A percentile compares a stretch with the other conserved stretches of the same genome.
Evolutionary conservation across 2,329 filamentous ascomycete species (phyloP).

Genomic region (Pyrenochaeta sp.): DNA sequence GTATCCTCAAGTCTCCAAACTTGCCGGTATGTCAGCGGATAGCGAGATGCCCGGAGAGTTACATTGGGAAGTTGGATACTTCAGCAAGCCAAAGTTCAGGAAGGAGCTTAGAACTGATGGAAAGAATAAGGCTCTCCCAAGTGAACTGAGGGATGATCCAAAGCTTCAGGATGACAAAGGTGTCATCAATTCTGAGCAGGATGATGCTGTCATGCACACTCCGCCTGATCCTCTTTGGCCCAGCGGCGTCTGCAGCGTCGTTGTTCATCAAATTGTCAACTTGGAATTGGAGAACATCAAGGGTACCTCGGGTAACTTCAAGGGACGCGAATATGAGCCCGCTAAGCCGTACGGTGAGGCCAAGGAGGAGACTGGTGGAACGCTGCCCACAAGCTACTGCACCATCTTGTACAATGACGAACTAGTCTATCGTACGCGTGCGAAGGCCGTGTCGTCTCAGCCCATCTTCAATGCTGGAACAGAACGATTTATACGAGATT

Average conservation of each 20-base stretch:
- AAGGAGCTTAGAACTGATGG: slow-evolving; percentile 86
- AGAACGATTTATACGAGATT: slow-evolving; percentile 90
- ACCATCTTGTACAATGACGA: slow-evolving; percentile 91
- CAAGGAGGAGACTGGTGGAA: slow-evolving; percentile 81
- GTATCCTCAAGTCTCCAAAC: slow-evolving; percentile 86
- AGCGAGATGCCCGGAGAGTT: slow-evolving; percentile 92
- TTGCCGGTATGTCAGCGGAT: slow-evolving; percentile 82
- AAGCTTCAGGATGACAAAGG: slow-evolving; percentile 91
- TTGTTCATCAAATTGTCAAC: slow-evolving; percentile 95
- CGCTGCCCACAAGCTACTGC: slow-evolving; percentile 90
- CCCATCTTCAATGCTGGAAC: slow-evolving; percentile 98
- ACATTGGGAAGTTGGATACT: slow-evolving; percentile 96
- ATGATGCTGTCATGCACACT: slow-evolving; percentile 87
- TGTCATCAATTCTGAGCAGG: slow-evolving; percentile 71
- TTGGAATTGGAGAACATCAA: slow-evolving; percentile 91
- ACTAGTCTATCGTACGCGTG: slow-evolving; percentile 88
- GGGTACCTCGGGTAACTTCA: slow-evolving; percentile 80
- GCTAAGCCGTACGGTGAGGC: slow-evolving; percentile 84
- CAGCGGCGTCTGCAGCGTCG: slow-evolving; percentile 82
- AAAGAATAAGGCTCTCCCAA: slow-evolving; percentile 78
- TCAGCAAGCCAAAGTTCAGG: slow-evolving; percentile 87
- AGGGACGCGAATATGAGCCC: slow-evolving; percentile 87
- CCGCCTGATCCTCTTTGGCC: slow-evolving; percentile 97
- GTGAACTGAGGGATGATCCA: slow-evolving; percentile 74
- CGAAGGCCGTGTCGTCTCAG: slow-evolving; percentile 91